These are phyloP conservation scores for Petasospora rhodanensis DNA, from an alignment of 1,139 yeast genomes.

Conservation along the genomic window DNA sequence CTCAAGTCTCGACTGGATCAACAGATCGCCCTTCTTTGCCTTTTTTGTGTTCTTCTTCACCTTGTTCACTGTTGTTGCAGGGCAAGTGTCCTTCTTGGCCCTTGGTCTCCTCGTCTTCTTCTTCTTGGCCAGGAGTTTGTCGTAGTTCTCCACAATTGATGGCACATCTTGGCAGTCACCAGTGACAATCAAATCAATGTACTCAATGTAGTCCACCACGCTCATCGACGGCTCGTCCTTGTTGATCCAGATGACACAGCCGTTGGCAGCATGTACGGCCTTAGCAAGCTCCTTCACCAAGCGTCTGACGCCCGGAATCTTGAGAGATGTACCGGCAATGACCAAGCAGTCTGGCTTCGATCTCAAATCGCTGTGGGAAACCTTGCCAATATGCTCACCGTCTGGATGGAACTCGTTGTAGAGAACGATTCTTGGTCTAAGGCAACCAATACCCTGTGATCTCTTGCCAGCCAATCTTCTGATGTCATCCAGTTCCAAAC, in stretches of 20 bases:
- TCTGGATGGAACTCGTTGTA: slow-evolving; percentile 89
- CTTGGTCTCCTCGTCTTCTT: slow-evolving; percentile 3
- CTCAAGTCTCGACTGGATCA: slow-evolving; percentile 24
- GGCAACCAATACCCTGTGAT: slow-evolving; percentile 66
- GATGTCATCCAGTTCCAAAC: slow-evolving; percentile 47
- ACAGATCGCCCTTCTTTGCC: slow-evolving; percentile 3
- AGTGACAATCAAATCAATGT: slow-evolving; percentile 48
- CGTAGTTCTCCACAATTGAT: slow-evolving; percentile 30
- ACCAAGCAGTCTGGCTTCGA: slow-evolving; percentile 70
- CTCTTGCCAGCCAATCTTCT: slow-evolving; percentile 62
- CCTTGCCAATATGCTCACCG: slow-evolving; percentile 73
- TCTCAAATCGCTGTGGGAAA: slow-evolving; percentile 62
- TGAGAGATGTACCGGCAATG: slow-evolving; percentile 81
- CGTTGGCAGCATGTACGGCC: slow-evolving; percentile 56
- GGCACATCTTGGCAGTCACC: slow-evolving; percentile 59
- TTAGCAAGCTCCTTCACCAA: slow-evolving; percentile 67
- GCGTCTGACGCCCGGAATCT: slow-evolving; percentile 81
- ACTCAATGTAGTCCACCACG: slow-evolving; percentile 45
- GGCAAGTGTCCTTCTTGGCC: slow-evolving; percentile 7
- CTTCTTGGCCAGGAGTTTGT: slow-evolving; percentile 13
- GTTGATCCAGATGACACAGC: slow-evolving; percentile 55
- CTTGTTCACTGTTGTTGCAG: too few species aligned
- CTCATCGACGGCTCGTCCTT: slow-evolving; percentile 48
- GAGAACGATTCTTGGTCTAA: slow-evolving; percentile 78
- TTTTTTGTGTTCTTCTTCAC: slow-evolving; percentile 1